A percentile compares a stretch with the other conserved stretches of the same genome.
These are phyloP conservation scores for Knufia petricola DNA, from an alignment of 2,329 filamentous ascomycete species.

Conservation along the genomic window DNA sequence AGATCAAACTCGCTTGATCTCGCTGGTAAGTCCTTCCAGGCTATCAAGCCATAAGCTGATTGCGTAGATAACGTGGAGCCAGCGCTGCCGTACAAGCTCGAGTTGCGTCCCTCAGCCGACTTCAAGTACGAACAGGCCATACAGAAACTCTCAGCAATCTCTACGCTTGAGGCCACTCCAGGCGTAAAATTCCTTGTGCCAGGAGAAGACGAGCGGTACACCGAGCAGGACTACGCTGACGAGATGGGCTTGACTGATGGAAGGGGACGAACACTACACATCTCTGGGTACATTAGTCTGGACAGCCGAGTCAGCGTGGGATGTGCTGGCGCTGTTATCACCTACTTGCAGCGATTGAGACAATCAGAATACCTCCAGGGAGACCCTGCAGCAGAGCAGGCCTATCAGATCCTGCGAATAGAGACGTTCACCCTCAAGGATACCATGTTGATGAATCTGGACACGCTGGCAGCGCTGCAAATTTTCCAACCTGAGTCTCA, in stretches of 20 bases:
- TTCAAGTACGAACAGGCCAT: slow-evolving; percentile 61
- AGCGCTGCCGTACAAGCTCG: slow-evolving; percentile 51
- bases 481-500: slow-evolving; percentile 75
- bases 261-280: slow-evolving; percentile 56
- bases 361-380: slow-evolving; percentile 54
- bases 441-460: slow-evolving; percentile 66
- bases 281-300: slow-evolving; percentile 62
- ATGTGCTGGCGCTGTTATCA: slow-evolving; percentile 79
- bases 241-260: slow-evolving; percentile 42
- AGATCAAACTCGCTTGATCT: slow-evolving; percentile 26
- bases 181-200: slow-evolving; percentile 53
- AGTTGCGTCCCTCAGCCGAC: slow-evolving; percentile 60
- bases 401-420: slow-evolving; percentile 54
- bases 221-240: slow-evolving; percentile 30
- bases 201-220: slow-evolving; percentile 42
- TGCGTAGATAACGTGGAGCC: slow-evolving; percentile 11
- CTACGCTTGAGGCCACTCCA: slow-evolving; percentile 32
- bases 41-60: slow-evolving; percentile 1
- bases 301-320: slow-evolving; percentile 67
- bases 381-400: slow-evolving; percentile 43
- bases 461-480: slow-evolving; percentile 73
- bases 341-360: slow-evolving; percentile 61
- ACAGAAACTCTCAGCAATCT: slow-evolving; percentile 54
- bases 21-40: slow-evolving; percentile 22
- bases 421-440: slow-evolving; percentile 64